Conservation (phyloP, 495 filamentous ascomycete genomes). For the Neurospora pannonica region DNA sequence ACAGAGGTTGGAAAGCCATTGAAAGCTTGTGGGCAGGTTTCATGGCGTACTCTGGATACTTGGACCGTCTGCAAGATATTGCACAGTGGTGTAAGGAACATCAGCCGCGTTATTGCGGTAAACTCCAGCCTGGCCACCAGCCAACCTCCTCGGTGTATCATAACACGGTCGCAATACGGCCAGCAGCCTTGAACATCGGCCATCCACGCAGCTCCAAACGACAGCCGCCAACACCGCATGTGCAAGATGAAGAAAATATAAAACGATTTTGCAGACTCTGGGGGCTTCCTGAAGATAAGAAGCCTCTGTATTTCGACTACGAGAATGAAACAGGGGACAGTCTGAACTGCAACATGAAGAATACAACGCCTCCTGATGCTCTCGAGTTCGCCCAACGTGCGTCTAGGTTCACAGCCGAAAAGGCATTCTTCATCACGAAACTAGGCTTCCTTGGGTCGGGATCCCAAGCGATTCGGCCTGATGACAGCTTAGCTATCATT, state of each 20-base stretch:
- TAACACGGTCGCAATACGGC: not conserved
- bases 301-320: not conserved
- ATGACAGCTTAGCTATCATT: not conserved
- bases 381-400: not conserved
- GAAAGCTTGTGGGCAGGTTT: not conserved
- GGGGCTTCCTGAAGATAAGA: not conserved
- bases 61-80: not conserved
- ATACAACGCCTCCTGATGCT: too few relatives aligned
- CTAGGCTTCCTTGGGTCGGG: not conserved
- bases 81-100: not conserved
- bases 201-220: not conserved
- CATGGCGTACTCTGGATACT: not conserved
- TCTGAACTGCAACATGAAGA: too few relatives aligned
- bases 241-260: not conserved
- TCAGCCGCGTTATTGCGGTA: not conserved
- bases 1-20: too few relatives aligned
- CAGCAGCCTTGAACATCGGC: not conserved
- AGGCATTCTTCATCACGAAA: not conserved
- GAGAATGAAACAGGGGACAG: not conserved
- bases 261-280: not conserved
- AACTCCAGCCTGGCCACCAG: not conserved
- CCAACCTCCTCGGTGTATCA: too few relatives aligned
- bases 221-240: not conserved
- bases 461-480: not conserved
- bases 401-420: not conserved